Evolutionary conservation across 2,329 filamentous ascomycete genomes (phyloP), one percentile per base, ranked within the genome.

Genomic region (Fusarium papillatum): DNA sequence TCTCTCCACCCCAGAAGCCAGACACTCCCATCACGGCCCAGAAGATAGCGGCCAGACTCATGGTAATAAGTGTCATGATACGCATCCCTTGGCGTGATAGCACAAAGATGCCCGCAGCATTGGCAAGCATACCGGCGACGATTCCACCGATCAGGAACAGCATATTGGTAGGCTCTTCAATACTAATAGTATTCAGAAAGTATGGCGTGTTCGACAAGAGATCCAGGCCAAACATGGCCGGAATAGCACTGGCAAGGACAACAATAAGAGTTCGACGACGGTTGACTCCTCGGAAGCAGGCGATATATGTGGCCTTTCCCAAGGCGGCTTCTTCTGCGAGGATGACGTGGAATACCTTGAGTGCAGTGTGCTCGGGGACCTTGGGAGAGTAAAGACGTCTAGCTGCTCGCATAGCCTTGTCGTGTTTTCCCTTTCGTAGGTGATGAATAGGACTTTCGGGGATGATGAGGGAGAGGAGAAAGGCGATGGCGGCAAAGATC

Each of bases 181-280:
- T 22, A 2, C 66, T 59, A 17, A 60, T 13, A 11, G 31, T 55
- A 17, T 50, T 24, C 43, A 68, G 24, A 43, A 63, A 64, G 36
- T 62, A 61, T 16, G 43, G 48, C 1, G 55, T n/a, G 24, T 24
- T 68, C 10, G 57, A 26, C 1, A 68, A 19, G 6, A 68, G 57
- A 7, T 31, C 57, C 24, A 68, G 26, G 1, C 66, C 66, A 41
- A 63, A 60, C 24, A 68, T 39, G 17, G 43, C 29, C 4, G 59
- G 66, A 19, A 68, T 34, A 7, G 50, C 38, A 8, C 34, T 63
- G 36, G 59, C 66, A 24, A 55, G 39, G 14, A 68, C 26, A 4
- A 63, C 46, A n/a, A 68, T 68, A 9, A 61, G 24, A 5, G 57
- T 63, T 31, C 66, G 66, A 17, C 59, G 66, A n/a, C 41, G 57